Base-by-base conservation (phyloP, 1,284 basidiomycete species). In the Pascua guehoae region DNA sequence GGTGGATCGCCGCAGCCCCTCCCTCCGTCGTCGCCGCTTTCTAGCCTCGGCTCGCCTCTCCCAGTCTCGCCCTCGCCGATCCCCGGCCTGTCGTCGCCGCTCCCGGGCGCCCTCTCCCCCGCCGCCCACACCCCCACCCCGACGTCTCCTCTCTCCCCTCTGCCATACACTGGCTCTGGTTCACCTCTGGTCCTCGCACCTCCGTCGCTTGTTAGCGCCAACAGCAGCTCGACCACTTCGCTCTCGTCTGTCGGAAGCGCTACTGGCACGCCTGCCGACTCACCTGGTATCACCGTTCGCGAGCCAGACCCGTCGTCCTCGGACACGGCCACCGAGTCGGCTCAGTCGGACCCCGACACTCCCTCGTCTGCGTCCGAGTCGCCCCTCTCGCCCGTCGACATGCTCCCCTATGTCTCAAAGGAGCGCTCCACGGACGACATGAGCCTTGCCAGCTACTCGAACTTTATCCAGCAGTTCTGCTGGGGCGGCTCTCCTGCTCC, bases 401-500 rank as follows among this genome's bases (percentile, higher is more conserved):
- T 68, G 18, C 63, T 55, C 57, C 68, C 40, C 57, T 63, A 46
- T 24, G 44, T 56, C 47, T 58, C 53, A 53, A 62, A 59, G 54
- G 63, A 65, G 47, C 56, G 58, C 38, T 57, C 54, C 36, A 8
- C 24, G 12, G 64, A 66, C 47, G 51, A 66, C 49, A 60, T 63
- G 45, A 67, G 63, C 54, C 57, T 69, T 18, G 62, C 66, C 12
- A 70, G 66, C 45, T 77, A 77, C 64, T 69, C 67, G 47, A 68
- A 61, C 54, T 74, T 77, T 47, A 69, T 77, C 48, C 73, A 77
- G 61, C 74, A 77, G 74, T 78, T 62, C 40, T 60, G 61, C 51
- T 63, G 57, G 58, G 58, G 53, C 16, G 57, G 61, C 11, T 49
- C 54, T 24, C 18, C 50, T 5, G 64, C 73, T 2, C 66, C 71